phyloP scores from a whole-genome alignment of 2,329 filamentous ascomycete species.

The Exserohilum turcica region DNA sequence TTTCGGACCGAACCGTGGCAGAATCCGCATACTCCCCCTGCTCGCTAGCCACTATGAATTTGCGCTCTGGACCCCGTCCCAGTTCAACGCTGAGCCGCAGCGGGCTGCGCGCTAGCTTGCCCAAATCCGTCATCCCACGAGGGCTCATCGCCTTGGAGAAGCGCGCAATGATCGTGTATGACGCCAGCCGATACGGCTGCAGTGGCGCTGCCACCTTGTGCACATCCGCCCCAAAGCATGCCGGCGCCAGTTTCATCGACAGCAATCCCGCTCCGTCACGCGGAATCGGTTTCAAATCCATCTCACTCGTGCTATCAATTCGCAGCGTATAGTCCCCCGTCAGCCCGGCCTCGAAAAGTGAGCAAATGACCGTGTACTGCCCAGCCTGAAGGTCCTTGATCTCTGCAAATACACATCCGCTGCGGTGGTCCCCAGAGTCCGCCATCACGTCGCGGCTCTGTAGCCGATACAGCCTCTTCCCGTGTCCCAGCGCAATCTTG shows the following conservation, averaged over 20 bases:
- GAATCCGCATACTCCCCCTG: slow-evolving; percentile 76
- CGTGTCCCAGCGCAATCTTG: slow-evolving; percentile 78
- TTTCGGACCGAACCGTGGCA: slow-evolving; percentile 68
- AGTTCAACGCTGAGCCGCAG: slow-evolving; percentile 75
- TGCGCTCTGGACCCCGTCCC: slow-evolving; percentile 71
- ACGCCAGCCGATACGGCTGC: slow-evolving; percentile 61
- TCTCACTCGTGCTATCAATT: slow-evolving; percentile 67
- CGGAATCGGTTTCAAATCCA: slow-evolving; percentile 65
- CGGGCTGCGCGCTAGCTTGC: slow-evolving; percentile 50
- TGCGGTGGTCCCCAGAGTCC: slow-evolving; percentile 87
- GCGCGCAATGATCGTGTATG: slow-evolving; percentile 62
- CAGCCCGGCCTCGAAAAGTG: slow-evolving; percentile 84
- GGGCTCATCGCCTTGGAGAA: slow-evolving; percentile 46
- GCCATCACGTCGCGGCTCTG: slow-evolving; percentile 77
- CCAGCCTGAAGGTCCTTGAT: slow-evolving; percentile 67
- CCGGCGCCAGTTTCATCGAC: slow-evolving; percentile 62
- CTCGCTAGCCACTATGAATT: slow-evolving; percentile 68
- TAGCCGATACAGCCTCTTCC: slow-evolving; percentile 72
- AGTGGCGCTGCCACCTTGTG: slow-evolving; percentile 62
- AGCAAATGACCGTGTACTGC: slow-evolving; percentile 85
- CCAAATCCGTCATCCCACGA: slow-evolving; percentile 30
- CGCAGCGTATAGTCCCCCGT: slow-evolving; percentile 74
- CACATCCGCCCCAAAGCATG: slow-evolving; percentile 56
- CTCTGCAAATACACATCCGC: slow-evolving; percentile 75
- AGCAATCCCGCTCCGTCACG: slow-evolving; percentile 77